A percentile compares a stretch with the other conserved stretches of the same genome.
Conservation (phyloP, 495 filamentous ascomycete species). For the Penicillium bovifimosum region DNA sequence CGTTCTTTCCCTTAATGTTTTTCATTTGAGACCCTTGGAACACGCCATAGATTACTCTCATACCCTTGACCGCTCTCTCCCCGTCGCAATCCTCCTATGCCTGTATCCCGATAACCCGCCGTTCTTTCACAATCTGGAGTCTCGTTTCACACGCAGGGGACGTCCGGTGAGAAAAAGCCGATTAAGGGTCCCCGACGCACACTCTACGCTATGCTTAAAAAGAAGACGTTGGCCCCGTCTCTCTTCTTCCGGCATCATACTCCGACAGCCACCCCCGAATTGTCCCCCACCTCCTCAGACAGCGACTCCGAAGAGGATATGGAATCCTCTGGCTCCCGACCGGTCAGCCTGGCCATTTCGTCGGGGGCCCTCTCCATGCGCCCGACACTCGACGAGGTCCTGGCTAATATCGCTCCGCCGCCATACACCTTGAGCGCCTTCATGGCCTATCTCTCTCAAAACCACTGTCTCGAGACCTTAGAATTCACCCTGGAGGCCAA, state of each 20-base stretch:
- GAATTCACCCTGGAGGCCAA: constrained; percentile 96
- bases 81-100: not conserved
- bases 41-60: not conserved
- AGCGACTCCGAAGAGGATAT: constrained; percentile 56
- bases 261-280: constrained; percentile 39
- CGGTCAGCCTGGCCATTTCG: constrained; percentile 58
- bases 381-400: constrained; percentile 80
- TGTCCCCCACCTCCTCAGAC: constrained; percentile 39
- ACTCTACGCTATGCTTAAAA: constrained; percentile 47
- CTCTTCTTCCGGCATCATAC: constrained; percentile 38
- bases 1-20: not conserved
- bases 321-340: constrained; percentile 49
- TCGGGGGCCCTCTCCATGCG: constrained; percentile 63
- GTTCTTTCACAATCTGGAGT: constrained; percentile 19
- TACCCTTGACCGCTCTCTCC: not conserved
- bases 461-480: constrained; percentile 93
- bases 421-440: constrained; percentile 93
- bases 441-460: constrained; percentile 95
- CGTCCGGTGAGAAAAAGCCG: constrained; percentile 22
- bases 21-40: not conserved
- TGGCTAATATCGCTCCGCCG: constrained; percentile 77
- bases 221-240: constrained; percentile 40
- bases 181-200: constrained; percentile 26
- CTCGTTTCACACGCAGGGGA: constrained; percentile 19
- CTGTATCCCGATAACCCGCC: not conserved